Base-by-base conservation (phyloP, 2,329 filamentous ascomycete genomes). In the Macroventuria anomochaeta region DNA sequence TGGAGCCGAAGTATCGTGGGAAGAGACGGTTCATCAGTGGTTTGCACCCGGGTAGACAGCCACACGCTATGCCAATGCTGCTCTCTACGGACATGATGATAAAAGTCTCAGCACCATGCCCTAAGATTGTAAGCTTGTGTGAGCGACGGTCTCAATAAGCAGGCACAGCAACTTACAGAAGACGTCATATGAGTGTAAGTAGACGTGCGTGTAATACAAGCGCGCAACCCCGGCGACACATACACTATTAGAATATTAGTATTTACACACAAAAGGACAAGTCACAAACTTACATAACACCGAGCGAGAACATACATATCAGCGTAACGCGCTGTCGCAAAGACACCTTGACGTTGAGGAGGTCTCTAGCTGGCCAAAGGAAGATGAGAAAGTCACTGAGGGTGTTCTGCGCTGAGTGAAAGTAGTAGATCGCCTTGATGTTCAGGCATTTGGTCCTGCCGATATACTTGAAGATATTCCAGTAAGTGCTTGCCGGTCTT, bases 311-410 rank as follows among this genome's bases (percentile, higher is more conserved):
- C 59, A 72, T 68, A 33, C 57, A 59, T 1, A 61, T 66, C 7
- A 73, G 47, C 1, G 68, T 71, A 2, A 71, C 38, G 1, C 69
- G 60, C 42, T 73, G 68, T 8, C 65, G 59, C 6, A 55, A 40
- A 5, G 70, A 72, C 2, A 71, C 55, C 17, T 60, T 59, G 11
- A 73, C 59, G 2, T 53, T 61, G 18, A 63, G 53, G 12, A 73
- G 63, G 23, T 69, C 63, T 32, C 62, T 62, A 1, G 64, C 67
- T 0, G 70, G 70, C 69, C 69, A 72, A 3, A 72, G 59, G 56
- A 69, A 69, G 17, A 70, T 63, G 7, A 72, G 33, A 28, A 73
- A 69, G 44, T 74, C 71, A 48, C 65, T 72, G 11, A 70, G 31
- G 0, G 63, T 68, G 25, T 68, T 68, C 20, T 68, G 65, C 0